A percentile compares a stretch with the other conserved stretches of the same genome.
phyloP scores from a whole-genome alignment of 176 grass and related monocot genomes.

The Ampelocalamus luodianensis region DNA sequence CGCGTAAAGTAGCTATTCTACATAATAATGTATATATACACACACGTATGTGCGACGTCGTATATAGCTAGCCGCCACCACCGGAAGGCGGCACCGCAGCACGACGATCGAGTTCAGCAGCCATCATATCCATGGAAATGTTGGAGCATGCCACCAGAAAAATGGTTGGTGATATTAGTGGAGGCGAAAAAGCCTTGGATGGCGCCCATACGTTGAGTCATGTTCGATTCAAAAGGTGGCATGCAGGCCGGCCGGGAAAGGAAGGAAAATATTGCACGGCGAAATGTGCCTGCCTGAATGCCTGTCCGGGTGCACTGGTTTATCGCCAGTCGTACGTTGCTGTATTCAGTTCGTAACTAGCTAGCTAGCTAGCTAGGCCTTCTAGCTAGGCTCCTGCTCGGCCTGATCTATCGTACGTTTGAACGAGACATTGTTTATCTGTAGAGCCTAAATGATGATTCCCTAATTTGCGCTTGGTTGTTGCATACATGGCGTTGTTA shows the following conservation, averaged over 20 bases:
- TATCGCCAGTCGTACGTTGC: not conserved
- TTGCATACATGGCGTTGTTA: not conserved
- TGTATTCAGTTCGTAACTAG: not conserved
- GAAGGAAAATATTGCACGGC: not conserved
- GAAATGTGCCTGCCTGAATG: not conserved
- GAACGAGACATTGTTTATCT: not conserved
- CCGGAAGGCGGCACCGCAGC: not conserved
- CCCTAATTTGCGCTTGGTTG: not conserved
- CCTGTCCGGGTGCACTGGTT: not conserved
- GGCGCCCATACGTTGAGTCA: not conserved
- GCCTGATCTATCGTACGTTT: not conserved
- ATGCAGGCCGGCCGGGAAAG: not conserved
- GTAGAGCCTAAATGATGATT: not conserved
- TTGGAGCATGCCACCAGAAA: not conserved
- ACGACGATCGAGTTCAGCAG: not conserved
- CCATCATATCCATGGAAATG: not conserved
- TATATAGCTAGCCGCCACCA: not conserved
- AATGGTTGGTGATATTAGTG: not conserved
- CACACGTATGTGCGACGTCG: not conserved
- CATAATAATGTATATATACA: no score
- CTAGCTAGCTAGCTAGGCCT: not conserved
- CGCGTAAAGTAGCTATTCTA: no score
- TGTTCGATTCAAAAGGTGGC: not conserved
- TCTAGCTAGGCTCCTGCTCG: not conserved
- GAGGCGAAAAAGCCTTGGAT: slow-evolving; percentile 38